Evolutionary conservation across 2,329 filamentous ascomycete species (phyloP), one percentile per base, ranked within the genome.

Genomic region (Arthrobotrys iridis): DNA sequence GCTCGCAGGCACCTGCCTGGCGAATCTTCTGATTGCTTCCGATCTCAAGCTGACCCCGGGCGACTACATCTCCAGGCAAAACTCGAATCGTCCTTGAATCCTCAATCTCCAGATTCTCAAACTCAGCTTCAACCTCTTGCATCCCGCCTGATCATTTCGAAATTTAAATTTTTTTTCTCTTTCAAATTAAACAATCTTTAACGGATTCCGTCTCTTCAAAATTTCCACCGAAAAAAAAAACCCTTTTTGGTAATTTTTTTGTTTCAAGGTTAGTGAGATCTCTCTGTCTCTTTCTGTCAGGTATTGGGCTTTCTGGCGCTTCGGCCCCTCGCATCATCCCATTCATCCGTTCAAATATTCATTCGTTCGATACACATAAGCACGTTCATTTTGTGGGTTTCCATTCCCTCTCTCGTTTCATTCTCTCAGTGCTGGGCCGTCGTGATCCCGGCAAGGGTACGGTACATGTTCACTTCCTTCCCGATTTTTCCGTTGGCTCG

Each of bases 401-500:
- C 30, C 50, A 37, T 55, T 55, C 50, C 30, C 28, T 52, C 28
- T 55, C 30, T 33, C 10, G 28, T 55, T 55, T 55, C 50, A 55
- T 55, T 55, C 50, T 30, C 40, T 22, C 48, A n/a, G 50, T 37
- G 28, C 30, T 55, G 30, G 26, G 28, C 50, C 28, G 50, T 57
- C 26, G 35, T 66, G 60, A 64, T 37, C 28, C 64, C 40, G 43
- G 41, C 28, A 43, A 45, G 41, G 64, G 41, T 46, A 28, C 43
- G 28, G 60, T 35, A 37, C 45, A 28, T 48, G 35, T 30, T 11
- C 50, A 41, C 48, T 65, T 59, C 43, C 67, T 72, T 72, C 67
- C 67, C 67, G 67, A 64, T 72, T 72, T 73, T 73, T 66, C 68
- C 68, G 68, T 59, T 65, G 68, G 50, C 60, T 55, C 66, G 48